Evolutionary conservation across 192 early-diverging fungal genomes (phyloP).

Genomic region (Chytriomyces sp.): DNA sequence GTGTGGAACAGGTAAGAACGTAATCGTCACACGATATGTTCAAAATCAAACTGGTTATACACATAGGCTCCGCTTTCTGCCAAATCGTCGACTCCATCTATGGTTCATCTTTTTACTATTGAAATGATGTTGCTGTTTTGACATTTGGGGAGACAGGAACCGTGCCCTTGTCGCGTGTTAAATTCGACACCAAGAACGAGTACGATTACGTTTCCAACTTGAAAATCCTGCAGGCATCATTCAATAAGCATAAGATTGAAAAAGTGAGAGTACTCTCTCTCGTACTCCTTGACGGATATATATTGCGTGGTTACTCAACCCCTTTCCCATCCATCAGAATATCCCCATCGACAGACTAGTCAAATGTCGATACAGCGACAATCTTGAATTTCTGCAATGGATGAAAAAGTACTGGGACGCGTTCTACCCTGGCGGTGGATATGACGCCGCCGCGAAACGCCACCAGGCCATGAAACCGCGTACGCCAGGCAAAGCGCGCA

Average conservation of each 20-base stretch:
- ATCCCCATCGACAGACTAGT: slow-evolving; percentile 80
- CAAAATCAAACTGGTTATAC: not conserved
- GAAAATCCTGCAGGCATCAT: slow-evolving; percentile 81
- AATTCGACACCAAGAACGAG: slow-evolving; percentile 83
- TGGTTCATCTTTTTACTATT: slow-evolving; percentile 42
- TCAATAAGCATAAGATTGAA: slow-evolving; percentile 79
- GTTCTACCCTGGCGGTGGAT: slow-evolving; percentile 69
- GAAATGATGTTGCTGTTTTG: slow-evolving; percentile 11
- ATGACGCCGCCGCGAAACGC: slow-evolving; percentile 73
- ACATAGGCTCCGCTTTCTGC: slow-evolving; percentile 66
- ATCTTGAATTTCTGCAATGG: slow-evolving; percentile 94
- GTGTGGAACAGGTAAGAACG: slow-evolving; percentile 66
- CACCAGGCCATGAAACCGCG: slow-evolving; percentile 5
- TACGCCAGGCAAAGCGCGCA: not conserved
- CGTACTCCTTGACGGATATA: not conserved
- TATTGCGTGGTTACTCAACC: not conserved
- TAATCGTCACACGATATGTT: not conserved
- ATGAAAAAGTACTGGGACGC: slow-evolving; percentile 84
- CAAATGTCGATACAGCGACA: slow-evolving; percentile 91
- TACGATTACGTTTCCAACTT: slow-evolving; percentile 89
- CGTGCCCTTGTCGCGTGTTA: slow-evolving; percentile 78
- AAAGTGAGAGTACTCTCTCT: slow-evolving; percentile 52
- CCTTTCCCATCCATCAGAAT: slow-evolving; percentile 41
- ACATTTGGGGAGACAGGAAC: slow-evolving; percentile 35
- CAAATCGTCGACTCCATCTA: slow-evolving; percentile 74